Evolutionary conservation across 495 filamentous ascomycete species (phyloP).

Genomic region (Talaromyces trachyspermus): DNA sequence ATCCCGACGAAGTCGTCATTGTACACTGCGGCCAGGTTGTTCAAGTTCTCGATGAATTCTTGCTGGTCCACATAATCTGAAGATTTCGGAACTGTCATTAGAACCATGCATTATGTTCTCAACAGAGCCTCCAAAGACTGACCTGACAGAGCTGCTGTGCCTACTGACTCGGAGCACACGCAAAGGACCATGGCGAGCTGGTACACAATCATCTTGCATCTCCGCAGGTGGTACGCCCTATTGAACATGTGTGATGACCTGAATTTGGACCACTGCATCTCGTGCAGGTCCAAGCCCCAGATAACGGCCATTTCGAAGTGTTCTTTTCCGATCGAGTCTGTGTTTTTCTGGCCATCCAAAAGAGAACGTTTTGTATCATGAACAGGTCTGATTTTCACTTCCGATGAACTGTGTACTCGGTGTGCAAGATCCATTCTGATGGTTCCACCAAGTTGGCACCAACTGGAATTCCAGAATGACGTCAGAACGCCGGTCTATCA

Average conservation of each 20-base stretch:
- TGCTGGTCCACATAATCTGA: constrained; percentile 44
- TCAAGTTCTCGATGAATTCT: constrained; percentile 25
- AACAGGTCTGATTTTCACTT: no score
- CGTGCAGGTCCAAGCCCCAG: constrained; percentile 44
- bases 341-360: not conserved
- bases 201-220: constrained; percentile 48
- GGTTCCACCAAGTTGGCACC: no score
- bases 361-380: no score
- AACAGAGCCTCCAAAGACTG: no score
- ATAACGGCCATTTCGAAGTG: constrained; percentile 33
- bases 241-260: constrained; percentile 44
- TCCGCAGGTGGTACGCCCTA: constrained; percentile 37
- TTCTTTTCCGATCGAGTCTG: not conserved
- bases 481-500: no score
- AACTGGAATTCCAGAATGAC: no score
- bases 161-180: constrained; percentile 43
- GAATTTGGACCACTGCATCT: constrained; percentile 47
- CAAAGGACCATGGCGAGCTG: constrained; percentile 46
- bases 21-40: constrained; percentile 23
- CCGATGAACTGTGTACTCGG: no score
- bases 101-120: not conserved
- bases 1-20: constrained; percentile 44
- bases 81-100: not conserved
- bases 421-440: no score
- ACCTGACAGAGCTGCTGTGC: constrained; percentile 43